phyloP scores from a whole-genome alignment of 2,329 filamentous ascomycete genomes.

The Aspergillus sp. region DNA sequence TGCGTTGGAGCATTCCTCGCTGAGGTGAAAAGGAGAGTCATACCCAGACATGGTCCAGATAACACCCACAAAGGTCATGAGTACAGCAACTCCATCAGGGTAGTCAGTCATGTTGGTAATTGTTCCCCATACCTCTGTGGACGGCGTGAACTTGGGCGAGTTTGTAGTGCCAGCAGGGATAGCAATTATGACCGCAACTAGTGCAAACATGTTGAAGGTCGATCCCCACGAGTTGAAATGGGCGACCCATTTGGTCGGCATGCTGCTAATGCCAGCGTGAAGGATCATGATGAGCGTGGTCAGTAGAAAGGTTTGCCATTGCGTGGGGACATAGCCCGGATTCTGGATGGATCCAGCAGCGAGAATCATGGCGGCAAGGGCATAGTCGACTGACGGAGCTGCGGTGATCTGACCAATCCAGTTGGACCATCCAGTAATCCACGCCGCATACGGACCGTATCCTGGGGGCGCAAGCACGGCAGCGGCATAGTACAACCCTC shows the following conservation, averaged over 20 bases:
- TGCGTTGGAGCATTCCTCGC: slow-evolving; percentile 76
- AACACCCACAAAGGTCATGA: slow-evolving; percentile 73
- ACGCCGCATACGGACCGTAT: slow-evolving; percentile 69
- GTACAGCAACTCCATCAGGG: slow-evolving; percentile 67
- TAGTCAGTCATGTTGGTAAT: slow-evolving; percentile 71
- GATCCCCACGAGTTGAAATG: slow-evolving; percentile 72
- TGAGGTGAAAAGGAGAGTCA: slow-evolving; percentile 72
- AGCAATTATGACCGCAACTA: slow-evolving; percentile 69
- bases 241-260: slow-evolving; percentile 73
- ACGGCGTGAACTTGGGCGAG: slow-evolving; percentile 62
- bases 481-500: slow-evolving; percentile 74
- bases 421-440: slow-evolving; percentile 73
- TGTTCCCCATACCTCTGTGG: slow-evolving; percentile 65
- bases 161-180: slow-evolving; percentile 67
- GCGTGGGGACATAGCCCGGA: slow-evolving; percentile 65
- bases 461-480: slow-evolving; percentile 71
- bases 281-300: slow-evolving; percentile 70
- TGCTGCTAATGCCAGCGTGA: slow-evolving; percentile 69
- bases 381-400: slow-evolving; percentile 70
- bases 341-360: slow-evolving; percentile 71
- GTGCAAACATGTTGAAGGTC: slow-evolving; percentile 70
- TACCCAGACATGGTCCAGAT: slow-evolving; percentile 73
- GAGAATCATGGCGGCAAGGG: slow-evolving; percentile 70
- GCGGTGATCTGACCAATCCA: slow-evolving; percentile 70
- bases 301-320: slow-evolving; percentile 71